A percentile compares a stretch with the other conserved stretches of the same genome.
Evolutionary conservation across 2,329 filamentous ascomycete genomes (phyloP).

Genomic region (Botryotinia globosa): DNA sequence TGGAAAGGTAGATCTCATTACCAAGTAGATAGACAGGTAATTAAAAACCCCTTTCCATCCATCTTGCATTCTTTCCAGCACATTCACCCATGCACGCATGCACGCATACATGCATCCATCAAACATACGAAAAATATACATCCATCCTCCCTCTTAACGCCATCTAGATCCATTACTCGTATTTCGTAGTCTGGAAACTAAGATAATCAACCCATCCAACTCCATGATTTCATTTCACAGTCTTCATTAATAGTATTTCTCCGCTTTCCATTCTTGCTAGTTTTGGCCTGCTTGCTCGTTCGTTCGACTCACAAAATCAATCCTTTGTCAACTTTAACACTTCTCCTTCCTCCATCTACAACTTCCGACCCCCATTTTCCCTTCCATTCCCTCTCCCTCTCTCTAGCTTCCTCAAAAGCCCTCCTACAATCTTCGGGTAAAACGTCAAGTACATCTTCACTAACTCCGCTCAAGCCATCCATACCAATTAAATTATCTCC

Average conservation of each 20-base stretch:
- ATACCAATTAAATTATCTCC: conserved; percentile 24
- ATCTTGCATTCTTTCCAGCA: neutral
- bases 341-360: conserved; percentile 50
- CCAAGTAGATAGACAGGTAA: neutral
- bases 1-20: neutral
- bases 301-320: conserved; percentile 20
- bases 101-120: neutral
- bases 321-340: conserved; percentile 61
- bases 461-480: conserved; percentile 60
- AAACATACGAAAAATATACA: neutral
- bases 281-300: neutral
- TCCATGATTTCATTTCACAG: neutral
- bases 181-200: neutral
- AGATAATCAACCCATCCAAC: neutral
- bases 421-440: conserved; percentile 68
- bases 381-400: conserved; percentile 69
- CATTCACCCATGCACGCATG: neutral
- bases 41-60: neutral
- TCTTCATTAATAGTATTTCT: neutral
- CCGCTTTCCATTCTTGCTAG: neutral
- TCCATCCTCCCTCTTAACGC: neutral
- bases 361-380: conserved; percentile 69
- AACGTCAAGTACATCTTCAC: conserved; percentile 62
- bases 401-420: conserved; percentile 67
- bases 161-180: neutral